Evolutionary conservation across 257 asterid genomes (phyloP).

Genomic region (Penstemon eatonii): DNA sequence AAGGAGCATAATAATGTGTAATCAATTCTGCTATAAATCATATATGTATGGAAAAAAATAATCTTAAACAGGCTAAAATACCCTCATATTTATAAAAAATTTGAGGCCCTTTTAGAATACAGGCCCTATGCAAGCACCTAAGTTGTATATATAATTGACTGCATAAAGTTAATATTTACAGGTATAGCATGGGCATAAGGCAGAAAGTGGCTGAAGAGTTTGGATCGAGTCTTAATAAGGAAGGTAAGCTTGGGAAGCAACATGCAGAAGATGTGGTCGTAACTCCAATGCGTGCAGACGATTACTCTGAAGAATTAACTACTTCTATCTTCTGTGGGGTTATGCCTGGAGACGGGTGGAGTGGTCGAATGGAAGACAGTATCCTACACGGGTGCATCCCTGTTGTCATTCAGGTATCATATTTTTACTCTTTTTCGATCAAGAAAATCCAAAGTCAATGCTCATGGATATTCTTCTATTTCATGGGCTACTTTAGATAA

Average conservation of each 20-base stretch:
- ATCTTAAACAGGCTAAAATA: no score
- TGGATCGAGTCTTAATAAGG: slow-evolving; percentile 77
- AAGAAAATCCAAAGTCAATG: no score
- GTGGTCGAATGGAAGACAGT: slow-evolving; percentile 99
- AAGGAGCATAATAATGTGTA: no score
- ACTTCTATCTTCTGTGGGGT: slow-evolving; percentile 88
- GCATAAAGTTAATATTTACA: slow-evolving; percentile 37
- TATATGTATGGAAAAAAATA: no score
- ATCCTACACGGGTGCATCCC: slow-evolving; percentile 95
- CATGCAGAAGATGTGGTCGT: slow-evolving; percentile 75
- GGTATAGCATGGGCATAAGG: slow-evolving; percentile 99
- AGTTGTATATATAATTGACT: slow-evolving; percentile 8
- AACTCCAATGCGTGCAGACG: slow-evolving; percentile 63
- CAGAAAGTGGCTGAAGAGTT: slow-evolving; percentile 93
- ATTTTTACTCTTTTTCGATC: neutral
- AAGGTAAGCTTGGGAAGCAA: slow-evolving; percentile 91
- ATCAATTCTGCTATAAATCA: no score
- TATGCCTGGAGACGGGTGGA: slow-evolving; percentile 99
- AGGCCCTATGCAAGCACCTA: no score
- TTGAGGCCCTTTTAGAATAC: no score
- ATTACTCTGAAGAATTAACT: slow-evolving; percentile 72
- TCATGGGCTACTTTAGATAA: no score
- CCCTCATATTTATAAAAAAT: no score
- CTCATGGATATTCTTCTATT: no score
- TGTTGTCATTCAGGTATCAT: slow-evolving; percentile 79